phyloP scores from a whole-genome alignment of 805 yeast species.

The Lipomyces anomalus region DNA sequence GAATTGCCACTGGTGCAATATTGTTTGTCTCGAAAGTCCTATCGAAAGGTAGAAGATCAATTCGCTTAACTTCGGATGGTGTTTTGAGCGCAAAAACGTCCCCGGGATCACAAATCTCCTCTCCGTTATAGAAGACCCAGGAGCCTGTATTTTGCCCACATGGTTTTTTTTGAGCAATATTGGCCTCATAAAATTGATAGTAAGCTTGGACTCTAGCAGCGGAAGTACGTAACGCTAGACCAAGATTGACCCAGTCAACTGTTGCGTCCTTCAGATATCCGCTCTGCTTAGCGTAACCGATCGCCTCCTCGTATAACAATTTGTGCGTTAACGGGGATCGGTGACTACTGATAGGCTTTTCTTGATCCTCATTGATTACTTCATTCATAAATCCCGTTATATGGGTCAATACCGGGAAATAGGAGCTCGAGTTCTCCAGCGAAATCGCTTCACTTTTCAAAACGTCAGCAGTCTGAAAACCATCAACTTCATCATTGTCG shows the following conservation, averaged over 20 bases:
- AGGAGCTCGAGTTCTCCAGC: constrained; percentile 30
- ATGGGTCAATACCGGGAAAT: constrained; percentile 31
- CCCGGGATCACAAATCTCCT: constrained; percentile 56
- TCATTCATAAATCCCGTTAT: constrained; percentile 16
- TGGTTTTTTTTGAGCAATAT: constrained; percentile 32
- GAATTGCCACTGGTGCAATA: constrained; percentile 49
- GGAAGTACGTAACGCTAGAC: constrained; percentile 43
- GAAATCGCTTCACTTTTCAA: constrained; percentile 32
- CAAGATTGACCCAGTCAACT: constrained; percentile 37
- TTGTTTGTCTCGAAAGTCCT: constrained; percentile 50
- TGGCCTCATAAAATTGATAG: constrained; percentile 44
- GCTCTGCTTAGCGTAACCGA: constrained; percentile 3
- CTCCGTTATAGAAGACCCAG: constrained; percentile 51
- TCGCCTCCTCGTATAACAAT: constrained; percentile 15
- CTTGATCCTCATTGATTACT: constrained; percentile 21
- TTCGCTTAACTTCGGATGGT: constrained; percentile 22
- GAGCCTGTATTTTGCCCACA: constrained; percentile 39
- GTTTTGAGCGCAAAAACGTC: constrained; percentile 78
- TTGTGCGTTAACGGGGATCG: constrained; percentile 14
- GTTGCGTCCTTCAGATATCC: constrained; percentile 16
- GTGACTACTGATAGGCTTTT: constrained; percentile 17
- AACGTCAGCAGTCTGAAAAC: not conserved
- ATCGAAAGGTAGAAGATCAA: constrained; percentile 46
- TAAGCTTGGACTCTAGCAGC: constrained; percentile 66
- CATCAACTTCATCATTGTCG: not conserved